Conservation (phyloP, 768 basidiomycete genomes). For the Rhizopogon roseolus region DNA sequence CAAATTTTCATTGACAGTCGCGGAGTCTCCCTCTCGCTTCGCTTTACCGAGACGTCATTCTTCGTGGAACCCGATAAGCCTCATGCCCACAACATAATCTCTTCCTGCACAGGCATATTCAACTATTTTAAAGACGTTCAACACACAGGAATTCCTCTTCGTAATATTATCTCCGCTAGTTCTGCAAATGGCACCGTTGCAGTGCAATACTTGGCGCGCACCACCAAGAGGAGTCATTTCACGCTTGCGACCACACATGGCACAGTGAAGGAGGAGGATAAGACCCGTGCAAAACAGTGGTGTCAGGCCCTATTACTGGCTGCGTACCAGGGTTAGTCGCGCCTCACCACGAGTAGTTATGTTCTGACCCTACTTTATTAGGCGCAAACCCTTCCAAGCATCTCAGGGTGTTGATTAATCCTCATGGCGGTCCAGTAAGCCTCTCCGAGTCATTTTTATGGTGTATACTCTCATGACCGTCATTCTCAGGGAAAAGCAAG, state of each 20-base stretch:
- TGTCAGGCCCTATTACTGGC: slow-evolving; percentile 45
- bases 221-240: slow-evolving; percentile 34
- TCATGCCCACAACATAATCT: not conserved
- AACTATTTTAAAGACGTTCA: not conserved
- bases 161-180: slow-evolving; percentile 53
- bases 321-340: slow-evolving; percentile 52
- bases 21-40: slow-evolving; percentile 17
- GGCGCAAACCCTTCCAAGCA: slow-evolving; percentile 52
- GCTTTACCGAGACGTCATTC: slow-evolving; percentile 22
- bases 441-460: not conserved
- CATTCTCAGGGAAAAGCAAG: slow-evolving; percentile 54
- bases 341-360: not conserved
- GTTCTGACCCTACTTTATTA: slow-evolving; percentile 11
- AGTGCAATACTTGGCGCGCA: slow-evolving; percentile 47
- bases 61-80: slow-evolving; percentile 15
- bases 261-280: slow-evolving; percentile 30
- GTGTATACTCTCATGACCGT: slow-evolving; percentile 1
- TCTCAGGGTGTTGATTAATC: slow-evolving; percentile 74
- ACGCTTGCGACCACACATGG: slow-evolving; percentile 37
- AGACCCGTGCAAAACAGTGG: slow-evolving; percentile 42
- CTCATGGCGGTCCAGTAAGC: slow-evolving; percentile 71
- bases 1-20: slow-evolving; percentile 7
- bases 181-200: slow-evolving; percentile 34
- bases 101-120: slow-evolving; percentile 8
- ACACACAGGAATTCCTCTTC: slow-evolving; percentile 30